Conservation (phyloP, 176 grass and related monocot genomes). For the Cenchrus americanus region DNA sequence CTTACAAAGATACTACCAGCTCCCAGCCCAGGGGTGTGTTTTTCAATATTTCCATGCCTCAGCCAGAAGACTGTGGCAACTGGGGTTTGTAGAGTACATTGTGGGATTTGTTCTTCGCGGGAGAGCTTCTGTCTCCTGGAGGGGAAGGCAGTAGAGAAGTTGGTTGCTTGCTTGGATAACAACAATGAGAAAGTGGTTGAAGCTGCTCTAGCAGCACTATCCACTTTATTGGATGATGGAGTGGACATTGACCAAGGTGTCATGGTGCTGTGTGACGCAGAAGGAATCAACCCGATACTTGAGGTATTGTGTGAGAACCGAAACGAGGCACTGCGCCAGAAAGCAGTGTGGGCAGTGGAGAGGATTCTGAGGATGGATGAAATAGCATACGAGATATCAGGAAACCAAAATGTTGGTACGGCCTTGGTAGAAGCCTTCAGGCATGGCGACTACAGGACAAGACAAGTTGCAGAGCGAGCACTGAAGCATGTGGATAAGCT, state of each 20-base stretch:
- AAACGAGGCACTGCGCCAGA: slow-evolving; percentile 61
- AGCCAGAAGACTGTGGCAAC: slow-evolving; percentile 57
- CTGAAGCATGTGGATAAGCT: slow-evolving; percentile 97
- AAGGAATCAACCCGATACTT: slow-evolving; percentile 79
- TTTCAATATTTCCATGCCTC: slow-evolving; percentile 76
- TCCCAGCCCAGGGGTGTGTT: slow-evolving; percentile 63
- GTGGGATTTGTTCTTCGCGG: slow-evolving; percentile 77
- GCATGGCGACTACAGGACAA: slow-evolving; percentile 84
- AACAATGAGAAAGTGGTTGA: slow-evolving; percentile 83
- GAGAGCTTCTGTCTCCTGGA: slow-evolving; percentile 93
- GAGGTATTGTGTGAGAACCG: slow-evolving; percentile 73
- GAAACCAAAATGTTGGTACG: slow-evolving; percentile 88
- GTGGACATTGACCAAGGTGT: slow-evolving; percentile 91
- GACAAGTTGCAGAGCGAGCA: slow-evolving; percentile 88
- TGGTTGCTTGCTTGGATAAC: slow-evolving; percentile 90
- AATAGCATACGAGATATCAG: slow-evolving; percentile 84
- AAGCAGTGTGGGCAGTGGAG: slow-evolving; percentile 89
- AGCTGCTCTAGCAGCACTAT: slow-evolving; percentile 79
- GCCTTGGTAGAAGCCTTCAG: slow-evolving; percentile 94
- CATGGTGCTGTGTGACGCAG: slow-evolving; percentile 67
- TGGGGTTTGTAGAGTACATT: slow-evolving; percentile 75
- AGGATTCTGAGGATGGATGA: slow-evolving; percentile 81
- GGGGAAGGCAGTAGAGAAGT: slow-evolving; percentile 90
- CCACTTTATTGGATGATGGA: slow-evolving; percentile 88
- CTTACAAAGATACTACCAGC: slow-evolving; percentile 63